Percentiles rank a stretch among this genome's conserved stretches.
Conservation (phyloP, 805 yeast genomes). For the Candida schatavii region DNA sequence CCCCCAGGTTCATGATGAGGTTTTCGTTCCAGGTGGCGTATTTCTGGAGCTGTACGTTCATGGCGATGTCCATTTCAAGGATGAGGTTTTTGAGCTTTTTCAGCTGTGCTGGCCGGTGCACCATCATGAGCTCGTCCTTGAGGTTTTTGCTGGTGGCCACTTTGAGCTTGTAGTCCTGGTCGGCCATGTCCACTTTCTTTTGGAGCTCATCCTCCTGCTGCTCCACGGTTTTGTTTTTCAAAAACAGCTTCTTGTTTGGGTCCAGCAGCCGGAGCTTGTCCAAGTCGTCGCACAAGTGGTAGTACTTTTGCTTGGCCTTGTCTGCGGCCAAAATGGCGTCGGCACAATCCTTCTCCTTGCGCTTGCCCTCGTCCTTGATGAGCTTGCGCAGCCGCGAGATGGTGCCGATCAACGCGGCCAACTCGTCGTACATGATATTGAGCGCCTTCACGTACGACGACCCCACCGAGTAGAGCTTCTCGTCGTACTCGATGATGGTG, state of each 20-base stretch:
- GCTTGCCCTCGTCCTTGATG: slow-evolving; percentile 76
- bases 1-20: slow-evolving; percentile 78
- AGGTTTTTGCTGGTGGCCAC: slow-evolving; percentile 70
- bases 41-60: slow-evolving; percentile 83
- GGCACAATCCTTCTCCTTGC: slow-evolving; percentile 77
- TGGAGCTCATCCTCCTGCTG: slow-evolving; percentile 90
- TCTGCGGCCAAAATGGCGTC: slow-evolving; percentile 85
- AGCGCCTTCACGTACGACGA: slow-evolving; percentile 74
- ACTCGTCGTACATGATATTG: slow-evolving; percentile 82
- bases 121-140: slow-evolving; percentile 68
- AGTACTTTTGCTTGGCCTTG: slow-evolving; percentile 76
- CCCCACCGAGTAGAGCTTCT: slow-evolving; percentile 65
- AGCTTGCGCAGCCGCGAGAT: slow-evolving; percentile 71
- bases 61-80: slow-evolving; percentile 84
- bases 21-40: slow-evolving; percentile 87
- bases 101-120: slow-evolving; percentile 75
- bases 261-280: slow-evolving; percentile 79
- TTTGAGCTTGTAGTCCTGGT: slow-evolving; percentile 77
- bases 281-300: slow-evolving; percentile 78
- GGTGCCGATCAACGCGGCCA: slow-evolving; percentile 65
- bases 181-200: slow-evolving; percentile 78
- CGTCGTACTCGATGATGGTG: slow-evolving; percentile 72
- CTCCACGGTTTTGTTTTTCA: slow-evolving; percentile 74
- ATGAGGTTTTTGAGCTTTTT: slow-evolving; percentile 71
- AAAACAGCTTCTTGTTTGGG: slow-evolving; percentile 77